Evolutionary conservation across 2,329 filamentous ascomycete genomes (phyloP), one percentile per base, ranked within the genome.

Genomic region (Penicillium rolfsii): DNA sequence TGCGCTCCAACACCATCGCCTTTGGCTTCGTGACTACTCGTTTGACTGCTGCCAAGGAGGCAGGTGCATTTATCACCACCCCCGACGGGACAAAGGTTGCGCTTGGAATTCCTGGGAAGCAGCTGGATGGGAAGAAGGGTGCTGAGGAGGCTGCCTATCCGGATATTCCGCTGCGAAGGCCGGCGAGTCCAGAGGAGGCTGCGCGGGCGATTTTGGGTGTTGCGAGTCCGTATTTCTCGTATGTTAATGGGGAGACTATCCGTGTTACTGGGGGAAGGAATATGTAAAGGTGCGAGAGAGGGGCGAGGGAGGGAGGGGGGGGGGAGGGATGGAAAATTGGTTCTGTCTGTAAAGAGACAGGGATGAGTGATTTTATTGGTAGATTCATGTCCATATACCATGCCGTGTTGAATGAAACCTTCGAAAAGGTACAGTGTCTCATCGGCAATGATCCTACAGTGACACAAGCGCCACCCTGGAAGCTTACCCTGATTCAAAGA

Each of bases 211-310:
- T 96, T 55, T 73, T 96, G 73, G 91, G 89, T 6, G 87, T 95
- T 30, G 90, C 88, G 2, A 94, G 91, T 72, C 92, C 93, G 30
- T 76, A 93, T 71, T 92, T 95, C 71, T 88, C 88, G 43, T 96
- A 96, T 79, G 91, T 96, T 4, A 89, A 85, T 64, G 92, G 93
- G 0, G 91, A 96, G 84, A 94, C 91, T 0, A 90, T 96, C 67
- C 91, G 88, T 80, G 91, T 95, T 55, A 95, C 91, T 5, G 92
- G 91, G 14, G 91, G 92, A 2, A 81, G 85, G 66, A 84, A 84
- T 70, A 87, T 86, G 75, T 87, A 83, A 74, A 53, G 57, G 35
- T 43, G 19, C 6, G 5, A n/a, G 19, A 19, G 11, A 35, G 5
- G 16, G 24, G 22, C 38, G 49, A 36, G 5, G 22, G 22, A 57